These are phyloP conservation scores for Pyrrhoderma noxium DNA, from an alignment of 1,284 basidiomycete species.

Conservation along the genomic window DNA sequence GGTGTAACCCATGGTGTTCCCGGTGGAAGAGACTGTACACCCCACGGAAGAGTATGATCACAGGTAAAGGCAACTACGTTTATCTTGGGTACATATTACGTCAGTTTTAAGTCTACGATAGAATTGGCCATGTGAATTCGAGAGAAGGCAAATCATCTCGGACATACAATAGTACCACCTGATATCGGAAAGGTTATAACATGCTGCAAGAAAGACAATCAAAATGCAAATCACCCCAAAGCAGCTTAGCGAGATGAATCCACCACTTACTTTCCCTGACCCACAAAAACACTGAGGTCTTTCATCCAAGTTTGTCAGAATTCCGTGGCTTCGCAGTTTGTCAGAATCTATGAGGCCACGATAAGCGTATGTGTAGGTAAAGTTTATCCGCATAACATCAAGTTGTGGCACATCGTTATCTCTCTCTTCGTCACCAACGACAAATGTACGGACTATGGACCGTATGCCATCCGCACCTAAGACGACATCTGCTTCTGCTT, in stretches of 20 bases:
- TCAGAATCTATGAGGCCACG: slow-evolving; percentile 38
- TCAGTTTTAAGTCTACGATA: too few relatives aligned
- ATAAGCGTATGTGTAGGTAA: slow-evolving; percentile 40
- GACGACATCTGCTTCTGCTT: slow-evolving; percentile 41
- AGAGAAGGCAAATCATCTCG: not conserved
- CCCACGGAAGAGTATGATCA: slow-evolving; percentile 32
- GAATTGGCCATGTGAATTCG: not conserved
- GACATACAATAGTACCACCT: slow-evolving; percentile 31
- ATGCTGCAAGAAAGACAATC: slow-evolving; percentile 29
- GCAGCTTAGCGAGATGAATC: not conserved
- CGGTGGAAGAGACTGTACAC: slow-evolving; percentile 31
- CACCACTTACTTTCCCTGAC: slow-evolving; percentile 32
- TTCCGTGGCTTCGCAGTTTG: slow-evolving; percentile 32
- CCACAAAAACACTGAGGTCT: slow-evolving; percentile 38
- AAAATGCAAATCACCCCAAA: not conserved
- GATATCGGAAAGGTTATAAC: slow-evolving; percentile 51
- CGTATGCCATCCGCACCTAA: slow-evolving; percentile 50
- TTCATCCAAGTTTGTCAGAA: slow-evolving; percentile 33
- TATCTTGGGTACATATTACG: slow-evolving; percentile 28
- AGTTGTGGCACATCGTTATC: slow-evolving; percentile 3
- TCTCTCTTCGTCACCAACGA: slow-evolving; percentile 26
- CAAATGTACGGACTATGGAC: slow-evolving; percentile 35
- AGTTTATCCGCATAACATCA: slow-evolving; percentile 25
- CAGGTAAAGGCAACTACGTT: slow-evolving; percentile 49
- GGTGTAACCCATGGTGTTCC: slow-evolving; percentile 40